These are phyloP conservation scores for Erucastrum elatum DNA, from an alignment of 345 rosid genomes.

Conservation along the genomic window DNA sequence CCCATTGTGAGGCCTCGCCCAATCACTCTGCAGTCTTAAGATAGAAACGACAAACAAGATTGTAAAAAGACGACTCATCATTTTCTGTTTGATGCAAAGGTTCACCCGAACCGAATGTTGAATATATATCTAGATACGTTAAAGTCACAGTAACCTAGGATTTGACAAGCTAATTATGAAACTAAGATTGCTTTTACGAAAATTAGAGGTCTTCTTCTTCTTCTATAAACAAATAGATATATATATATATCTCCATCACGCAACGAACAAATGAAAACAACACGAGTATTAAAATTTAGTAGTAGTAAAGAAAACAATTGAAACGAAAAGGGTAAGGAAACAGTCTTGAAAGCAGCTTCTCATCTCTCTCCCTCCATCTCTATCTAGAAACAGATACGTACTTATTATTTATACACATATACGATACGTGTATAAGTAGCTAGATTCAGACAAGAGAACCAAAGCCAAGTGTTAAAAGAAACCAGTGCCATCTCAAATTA, in stretches of 20 bases:
- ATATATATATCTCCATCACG: not conserved
- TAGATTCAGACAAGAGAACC: slow-evolving; percentile 32
- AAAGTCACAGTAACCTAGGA: slow-evolving; percentile 9
- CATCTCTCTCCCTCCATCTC: slow-evolving; percentile 35
- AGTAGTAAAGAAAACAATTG: not conserved
- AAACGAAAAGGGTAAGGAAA: slow-evolving; percentile 29
- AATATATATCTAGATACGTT: slow-evolving; percentile 22
- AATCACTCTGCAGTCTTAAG: slow-evolving; percentile 7
- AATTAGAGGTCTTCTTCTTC: not conserved
- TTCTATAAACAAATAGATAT: not conserved
- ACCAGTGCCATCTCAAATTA: too few relatives aligned
- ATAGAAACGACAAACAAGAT: slow-evolving; percentile 16
- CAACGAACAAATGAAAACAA: slow-evolving; percentile 31
- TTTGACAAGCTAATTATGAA: slow-evolving; percentile 12
- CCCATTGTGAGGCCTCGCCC: not conserved
- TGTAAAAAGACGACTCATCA: slow-evolving; percentile 3
- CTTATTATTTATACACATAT: not conserved
- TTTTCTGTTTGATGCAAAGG: slow-evolving; percentile 3
- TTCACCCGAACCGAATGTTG: slow-evolving; percentile 8
- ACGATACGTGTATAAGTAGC: not conserved
- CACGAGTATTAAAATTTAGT: not conserved
- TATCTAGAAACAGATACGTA: not conserved
- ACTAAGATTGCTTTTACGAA: slow-evolving; percentile 26
- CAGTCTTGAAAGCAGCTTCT: slow-evolving; percentile 53
- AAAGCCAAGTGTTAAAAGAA: slow-evolving; percentile 21